Conservation (phyloP, 2,329 filamentous ascomycete genomes). For the Cladorrhinum sp. region DNA sequence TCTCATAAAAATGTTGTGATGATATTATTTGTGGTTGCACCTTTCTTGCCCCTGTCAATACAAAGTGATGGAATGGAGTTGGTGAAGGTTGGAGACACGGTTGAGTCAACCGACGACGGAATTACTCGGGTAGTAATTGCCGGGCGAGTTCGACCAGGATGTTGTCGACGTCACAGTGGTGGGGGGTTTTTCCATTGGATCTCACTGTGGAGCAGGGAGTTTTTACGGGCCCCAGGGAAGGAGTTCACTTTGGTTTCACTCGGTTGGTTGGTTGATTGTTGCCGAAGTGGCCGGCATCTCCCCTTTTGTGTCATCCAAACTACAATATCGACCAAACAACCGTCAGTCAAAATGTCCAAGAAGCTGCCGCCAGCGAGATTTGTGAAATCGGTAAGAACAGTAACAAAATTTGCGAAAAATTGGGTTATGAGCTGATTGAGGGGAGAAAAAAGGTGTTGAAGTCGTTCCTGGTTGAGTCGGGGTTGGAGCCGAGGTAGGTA, state of each 20-base stretch:
- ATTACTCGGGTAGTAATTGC: neutral
- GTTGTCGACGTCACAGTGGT: neutral
- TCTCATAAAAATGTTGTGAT: too few relatives aligned
- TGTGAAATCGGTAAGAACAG: slow-evolving; percentile 31
- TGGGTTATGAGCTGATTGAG: neutral
- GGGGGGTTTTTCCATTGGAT: neutral
- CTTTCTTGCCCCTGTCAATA: too few relatives aligned
- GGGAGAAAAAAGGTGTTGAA: slow-evolving; percentile 67
- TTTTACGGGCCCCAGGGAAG: neutral
- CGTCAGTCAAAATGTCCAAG: slow-evolving; percentile 26
- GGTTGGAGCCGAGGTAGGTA: slow-evolving; percentile 76
- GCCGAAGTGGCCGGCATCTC: neutral
- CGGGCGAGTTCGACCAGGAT: neutral
- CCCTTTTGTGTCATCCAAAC: neutral
- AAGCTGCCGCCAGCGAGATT: slow-evolving; percentile 33
- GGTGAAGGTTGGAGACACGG: neutral
- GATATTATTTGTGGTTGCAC: too few relatives aligned
- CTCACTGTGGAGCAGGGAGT: neutral
- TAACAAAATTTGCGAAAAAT: neutral
- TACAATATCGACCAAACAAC: neutral
- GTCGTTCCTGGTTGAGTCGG: slow-evolving; percentile 81
- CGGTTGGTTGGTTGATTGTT: neutral
- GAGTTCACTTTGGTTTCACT: too few relatives aligned
- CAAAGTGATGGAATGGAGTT: too few relatives aligned
- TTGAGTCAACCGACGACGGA: neutral